Evolutionary conservation across 345 rosid species (phyloP), one percentile per base, ranked within the genome.

Genomic region (Ceriops decandra): DNA sequence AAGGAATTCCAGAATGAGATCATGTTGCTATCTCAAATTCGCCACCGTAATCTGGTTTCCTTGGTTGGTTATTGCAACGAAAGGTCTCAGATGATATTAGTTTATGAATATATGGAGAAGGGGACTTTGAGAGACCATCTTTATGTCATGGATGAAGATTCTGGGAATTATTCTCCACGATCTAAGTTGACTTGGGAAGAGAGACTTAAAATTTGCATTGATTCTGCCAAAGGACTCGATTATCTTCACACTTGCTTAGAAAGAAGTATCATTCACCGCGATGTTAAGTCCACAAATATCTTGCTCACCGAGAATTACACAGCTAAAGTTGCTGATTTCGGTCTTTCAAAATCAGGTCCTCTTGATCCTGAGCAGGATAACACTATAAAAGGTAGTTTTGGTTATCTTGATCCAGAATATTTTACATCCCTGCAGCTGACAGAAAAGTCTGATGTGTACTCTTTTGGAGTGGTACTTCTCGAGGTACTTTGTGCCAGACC

Each of bases 51-150:
- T 63, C 88, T 91, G 0, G 90, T 87, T 32, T 83, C 97, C 13
- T 72, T 91, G 64, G 84, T 78, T 0, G 97, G 97, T 11, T 87
- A 88, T 35, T 88, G 96, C 49, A 70, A 81, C 7, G 92, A 89
- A 33, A 59, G 74, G 63, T 63, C 77, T 35, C 86, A 85, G 70
- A 87, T 87, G 91, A 87, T 85, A 51, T 73, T 85, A 53, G 85
- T 87, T 8, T 85, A 85, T 4, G 88, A 87, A 53, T 85, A 72
- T 74, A 83, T 87, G 87, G 87, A 87, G 61, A 83, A 79, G 20
- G 87, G 87, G 0, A 74, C 83, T 20, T 54, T 87, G 61, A 82
- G 76, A 62, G 87, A 82, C 46, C 89, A 87, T 72, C 57, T 85
- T 13, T 87, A 80, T 58, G 61, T 65, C 10, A 30, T 84, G 57